Evolutionary conservation across 495 filamentous ascomycete species (phyloP).

Genomic region (Aspergillus homomorphus): DNA sequence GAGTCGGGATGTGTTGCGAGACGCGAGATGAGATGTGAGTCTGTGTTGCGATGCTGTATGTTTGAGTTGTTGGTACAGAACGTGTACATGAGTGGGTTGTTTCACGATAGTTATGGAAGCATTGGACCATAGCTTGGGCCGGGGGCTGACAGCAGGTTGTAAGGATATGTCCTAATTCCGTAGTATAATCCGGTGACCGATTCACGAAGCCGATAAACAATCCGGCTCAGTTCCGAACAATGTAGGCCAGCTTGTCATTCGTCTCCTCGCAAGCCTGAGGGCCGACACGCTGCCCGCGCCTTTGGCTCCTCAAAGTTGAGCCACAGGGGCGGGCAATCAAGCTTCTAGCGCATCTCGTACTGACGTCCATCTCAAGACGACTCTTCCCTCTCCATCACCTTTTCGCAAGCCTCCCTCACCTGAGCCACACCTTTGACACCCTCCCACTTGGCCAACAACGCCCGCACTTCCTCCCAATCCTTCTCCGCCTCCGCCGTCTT

Average conservation of each 20-base stretch:
- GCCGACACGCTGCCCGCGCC: too few relatives aligned
- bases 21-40: slow-evolving; percentile 28
- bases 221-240: too few relatives aligned
- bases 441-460: slow-evolving; percentile 51
- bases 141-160: too few relatives aligned
- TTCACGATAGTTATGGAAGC: neutral
- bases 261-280: too few relatives aligned
- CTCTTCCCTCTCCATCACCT: slow-evolving; percentile 43
- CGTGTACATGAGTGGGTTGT: slow-evolving; percentile 1
- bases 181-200: too few relatives aligned
- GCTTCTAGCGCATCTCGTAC: too few relatives aligned
- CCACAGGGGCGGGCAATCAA: too few relatives aligned
- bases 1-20: slow-evolving; percentile 39
- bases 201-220: too few relatives aligned
- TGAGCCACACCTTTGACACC: slow-evolving; percentile 60
- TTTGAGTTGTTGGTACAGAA: neutral
- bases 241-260: too few relatives aligned
- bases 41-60: slow-evolving; percentile 28
- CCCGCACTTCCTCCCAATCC: slow-evolving; percentile 55
- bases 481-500: slow-evolving; percentile 52
- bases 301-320: too few relatives aligned
- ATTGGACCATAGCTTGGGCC: too few relatives aligned
- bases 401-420: slow-evolving; percentile 56
- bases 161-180: too few relatives aligned
- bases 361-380: slow-evolving; percentile 35